These are phyloP conservation scores for Sclerotinia glacialis DNA, from an alignment of 2,329 filamentous ascomycete species.

Conservation along the genomic window DNA sequence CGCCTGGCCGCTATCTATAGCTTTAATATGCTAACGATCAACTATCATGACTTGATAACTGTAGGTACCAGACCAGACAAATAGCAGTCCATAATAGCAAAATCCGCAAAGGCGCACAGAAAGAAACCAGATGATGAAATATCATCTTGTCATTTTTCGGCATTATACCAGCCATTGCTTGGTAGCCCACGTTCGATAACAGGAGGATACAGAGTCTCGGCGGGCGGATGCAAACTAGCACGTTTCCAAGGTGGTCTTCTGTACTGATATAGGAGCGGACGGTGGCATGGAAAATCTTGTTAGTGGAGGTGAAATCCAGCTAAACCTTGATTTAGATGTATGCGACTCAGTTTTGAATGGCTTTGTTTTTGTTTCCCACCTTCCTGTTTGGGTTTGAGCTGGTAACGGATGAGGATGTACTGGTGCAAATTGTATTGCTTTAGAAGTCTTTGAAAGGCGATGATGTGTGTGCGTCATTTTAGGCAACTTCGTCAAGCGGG, in stretches of 20 bases:
- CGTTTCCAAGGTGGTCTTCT: background rate
- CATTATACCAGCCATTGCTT: background rate
- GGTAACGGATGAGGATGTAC: background rate
- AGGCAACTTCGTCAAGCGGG: background rate
- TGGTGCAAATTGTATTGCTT: background rate
- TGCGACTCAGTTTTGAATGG: background rate
- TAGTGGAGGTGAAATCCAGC: background rate
- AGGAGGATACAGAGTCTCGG: constrained; percentile 1
- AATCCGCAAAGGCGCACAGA: background rate
- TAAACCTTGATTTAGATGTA: background rate
- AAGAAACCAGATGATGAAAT: background rate
- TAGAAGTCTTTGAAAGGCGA: background rate
- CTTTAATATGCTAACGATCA: background rate
- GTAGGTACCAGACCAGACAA: background rate
- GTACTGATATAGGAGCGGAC: background rate
- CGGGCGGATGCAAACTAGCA: constrained; percentile 2
- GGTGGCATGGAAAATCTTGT: background rate
- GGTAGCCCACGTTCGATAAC: background rate
- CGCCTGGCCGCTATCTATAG: background rate
- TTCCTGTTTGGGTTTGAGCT: background rate
- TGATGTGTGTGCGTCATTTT: background rate
- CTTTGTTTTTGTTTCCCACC: background rate
- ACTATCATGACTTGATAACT: background rate
- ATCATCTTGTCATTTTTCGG: background rate
- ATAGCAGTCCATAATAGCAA: background rate